Base-by-base conservation (phyloP, 345 rosid species). In the Salix udensis region DNA sequence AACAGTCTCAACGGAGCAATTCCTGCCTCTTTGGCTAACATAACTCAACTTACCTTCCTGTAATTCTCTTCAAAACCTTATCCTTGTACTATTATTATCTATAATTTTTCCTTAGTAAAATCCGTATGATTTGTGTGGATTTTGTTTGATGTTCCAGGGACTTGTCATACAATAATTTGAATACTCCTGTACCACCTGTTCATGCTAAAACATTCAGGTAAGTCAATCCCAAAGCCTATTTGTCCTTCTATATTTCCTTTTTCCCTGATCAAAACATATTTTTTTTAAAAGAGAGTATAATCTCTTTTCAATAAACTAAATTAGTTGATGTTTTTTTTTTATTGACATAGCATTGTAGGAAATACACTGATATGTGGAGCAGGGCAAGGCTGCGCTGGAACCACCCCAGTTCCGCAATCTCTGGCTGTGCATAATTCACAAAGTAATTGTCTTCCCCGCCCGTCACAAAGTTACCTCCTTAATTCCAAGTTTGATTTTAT, bases 21-120 rank as follows among this genome's bases (percentile, higher is more conserved):
- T 73, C 98, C 99, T 81, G 66, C 86, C 28, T 82, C 94, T 74
- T 83, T 96, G 82, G 89, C 88, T 15, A 89, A 87, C 86, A 89
- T 91, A 92, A 81, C 91, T 71, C 92, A 85, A 81, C 98, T 96
- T 71, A 75, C 89, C 76, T 92, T 96, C 74, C 81, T 93, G 99
- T 96, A 88, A 82, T 80, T 82, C 72, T 79, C 87, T 71, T 48
- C 31, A 60, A 37, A 67, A 72, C 62, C 66, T 71, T 31, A 34
- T 24, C 31, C 24, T 50, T 40, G 21, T 4, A 14, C 53, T 55
- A 10, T n/a, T 28, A 52, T 13, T 24, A 30, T 28, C 13, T 61
- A 19, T 73, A 10, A 28, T 69, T 39, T 77, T 77, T 15, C 1
- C 30, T 44, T 40, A 18, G 11, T 60, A 60, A 39, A 0, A 39